These are phyloP conservation scores for Saccharomycopsis vini DNA, from an alignment of 805 yeast species.

Conservation along the genomic window DNA sequence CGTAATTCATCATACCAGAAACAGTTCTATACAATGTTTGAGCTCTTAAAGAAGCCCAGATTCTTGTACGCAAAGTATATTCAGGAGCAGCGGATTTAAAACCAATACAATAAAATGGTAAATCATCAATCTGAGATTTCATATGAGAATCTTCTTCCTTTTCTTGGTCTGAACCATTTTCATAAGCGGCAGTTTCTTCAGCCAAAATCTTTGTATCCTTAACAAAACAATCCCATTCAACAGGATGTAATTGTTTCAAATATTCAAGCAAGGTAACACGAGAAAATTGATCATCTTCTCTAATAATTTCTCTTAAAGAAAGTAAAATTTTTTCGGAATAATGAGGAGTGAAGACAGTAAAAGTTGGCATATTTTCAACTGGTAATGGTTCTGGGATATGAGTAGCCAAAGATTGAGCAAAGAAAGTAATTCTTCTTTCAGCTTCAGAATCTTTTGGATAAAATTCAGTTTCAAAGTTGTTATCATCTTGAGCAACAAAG, in stretches of 20 bases:
- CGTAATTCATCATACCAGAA: constrained; percentile 76
- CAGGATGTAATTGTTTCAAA: constrained; percentile 58
- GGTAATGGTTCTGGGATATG: constrained; percentile 99
- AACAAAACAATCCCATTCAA: constrained; percentile 78
- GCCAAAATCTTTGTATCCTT: constrained; percentile 62
- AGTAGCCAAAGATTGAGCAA: constrained; percentile 97
- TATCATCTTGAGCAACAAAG: constrained; percentile 96
- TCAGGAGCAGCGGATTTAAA: constrained; percentile 59
- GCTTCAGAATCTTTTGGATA: constrained; percentile 98
- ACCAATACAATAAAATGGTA: constrained; percentile 67
- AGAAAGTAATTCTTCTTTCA: constrained; percentile 98
- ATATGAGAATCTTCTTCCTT: constrained; percentile 37
- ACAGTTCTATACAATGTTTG: constrained; percentile 80
- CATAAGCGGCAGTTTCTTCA: constrained; percentile 37
- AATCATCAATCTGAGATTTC: constrained; percentile 38
- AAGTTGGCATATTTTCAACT: constrained; percentile 99
- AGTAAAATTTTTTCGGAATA: constrained; percentile 89
- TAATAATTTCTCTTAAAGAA: constrained; percentile 90
- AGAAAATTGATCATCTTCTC: constrained; percentile 91
- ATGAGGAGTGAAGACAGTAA: constrained; percentile 94
- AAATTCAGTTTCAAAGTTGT: constrained; percentile 85
- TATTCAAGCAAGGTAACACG: constrained; percentile 72
- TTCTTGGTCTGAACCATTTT: constrained; percentile 22
- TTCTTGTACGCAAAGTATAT: constrained; percentile 59
- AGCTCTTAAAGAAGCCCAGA: constrained; percentile 80